phyloP scores from a whole-genome alignment of 768 basidiomycete species.

The Cantharellus anzutake region DNA sequence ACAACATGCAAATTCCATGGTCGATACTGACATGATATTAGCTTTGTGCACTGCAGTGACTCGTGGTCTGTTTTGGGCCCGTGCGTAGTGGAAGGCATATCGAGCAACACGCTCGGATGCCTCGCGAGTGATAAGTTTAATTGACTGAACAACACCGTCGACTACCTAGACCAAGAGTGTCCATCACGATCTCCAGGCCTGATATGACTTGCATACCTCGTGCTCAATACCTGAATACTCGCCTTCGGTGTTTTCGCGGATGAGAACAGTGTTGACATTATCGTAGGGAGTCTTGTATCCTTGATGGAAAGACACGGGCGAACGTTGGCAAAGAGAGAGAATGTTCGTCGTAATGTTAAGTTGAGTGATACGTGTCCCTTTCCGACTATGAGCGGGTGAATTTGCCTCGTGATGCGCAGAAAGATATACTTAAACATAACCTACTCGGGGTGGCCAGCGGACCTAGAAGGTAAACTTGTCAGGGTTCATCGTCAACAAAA shows the following conservation, averaged over 20 bases:
- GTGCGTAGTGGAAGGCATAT: slow-evolving; percentile 97
- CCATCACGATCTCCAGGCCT: not conserved
- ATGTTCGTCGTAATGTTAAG: slow-evolving; percentile 88
- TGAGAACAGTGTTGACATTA: slow-evolving; percentile 92
- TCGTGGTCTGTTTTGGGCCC: slow-evolving; percentile 63
- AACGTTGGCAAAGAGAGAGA: slow-evolving; percentile 97
- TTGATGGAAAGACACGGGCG: slow-evolving; percentile 86
- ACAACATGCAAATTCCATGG: not conserved
- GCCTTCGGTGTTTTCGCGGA: slow-evolving; percentile 99
- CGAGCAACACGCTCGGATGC: slow-evolving; percentile 97
- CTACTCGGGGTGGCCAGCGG: slow-evolving; percentile 93
- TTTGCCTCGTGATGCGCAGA: slow-evolving; percentile 9
- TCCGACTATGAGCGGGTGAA: slow-evolving; percentile 41
- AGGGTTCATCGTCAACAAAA: not conserved
- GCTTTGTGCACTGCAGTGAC: slow-evolving; percentile 99
- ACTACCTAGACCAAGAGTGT: slow-evolving; percentile 36
- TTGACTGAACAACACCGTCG: slow-evolving; percentile 96
- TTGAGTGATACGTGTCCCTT: slow-evolving; percentile 98
- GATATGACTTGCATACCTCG: slow-evolving; percentile 36
- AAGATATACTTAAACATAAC: slow-evolving; percentile 16
- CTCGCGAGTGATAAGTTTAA: slow-evolving; percentile 98
- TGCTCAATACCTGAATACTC: slow-evolving; percentile 99
- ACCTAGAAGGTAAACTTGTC: slow-evolving; percentile 25
- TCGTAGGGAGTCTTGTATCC: slow-evolving; percentile 98
- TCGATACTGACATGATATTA: slow-evolving; percentile 72